phyloP scores from a whole-genome alignment of 352 stramenopile species.

The Globisporangium paddicum region DNA sequence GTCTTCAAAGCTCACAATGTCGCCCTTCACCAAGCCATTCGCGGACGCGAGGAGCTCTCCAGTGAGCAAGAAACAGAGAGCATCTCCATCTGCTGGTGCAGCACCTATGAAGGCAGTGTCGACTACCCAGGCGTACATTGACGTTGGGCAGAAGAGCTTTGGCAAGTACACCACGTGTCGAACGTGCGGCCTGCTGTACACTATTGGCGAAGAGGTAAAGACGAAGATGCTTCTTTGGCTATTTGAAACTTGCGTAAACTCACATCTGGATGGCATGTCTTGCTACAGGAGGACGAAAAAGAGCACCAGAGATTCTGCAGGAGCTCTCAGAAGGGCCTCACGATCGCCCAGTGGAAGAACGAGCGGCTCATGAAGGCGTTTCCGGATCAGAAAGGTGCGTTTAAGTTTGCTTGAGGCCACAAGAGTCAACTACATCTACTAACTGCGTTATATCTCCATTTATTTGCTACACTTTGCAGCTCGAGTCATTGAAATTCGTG shows the following conservation, averaged over 20 bases:
- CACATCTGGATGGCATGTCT: not conserved
- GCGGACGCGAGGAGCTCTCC: conserved; percentile 7
- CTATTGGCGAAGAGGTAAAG: conserved; percentile 48
- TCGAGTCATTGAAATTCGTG: conserved; percentile 62
- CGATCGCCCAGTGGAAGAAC: conserved; percentile 61
- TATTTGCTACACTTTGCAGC: conserved; percentile 12
- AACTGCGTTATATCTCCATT: not conserved
- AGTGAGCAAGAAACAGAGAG: conserved; percentile 4
- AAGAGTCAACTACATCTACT: too few relatives aligned
- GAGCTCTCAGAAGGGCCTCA: conserved; percentile 33
- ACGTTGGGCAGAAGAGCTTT: conserved; percentile 71
- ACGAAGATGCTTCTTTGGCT: not conserved
- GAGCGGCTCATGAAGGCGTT: conserved; percentile 50
- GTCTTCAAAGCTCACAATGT: conserved; percentile 14
- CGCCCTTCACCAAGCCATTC: conserved; percentile 15
- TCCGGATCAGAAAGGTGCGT: conserved; percentile 24
- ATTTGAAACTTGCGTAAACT: not conserved
- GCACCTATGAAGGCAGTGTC: conserved; percentile 11
- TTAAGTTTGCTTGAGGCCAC: not conserved
- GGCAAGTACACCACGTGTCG: conserved; percentile 52
- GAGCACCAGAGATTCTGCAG: conserved; percentile 65
- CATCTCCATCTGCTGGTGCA: not conserved
- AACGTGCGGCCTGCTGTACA: conserved; percentile 71
- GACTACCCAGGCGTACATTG: conserved; percentile 60
- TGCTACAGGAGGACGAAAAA: conserved; percentile 57